Evolutionary conservation across 352 stramenopile genomes (phyloP).

Genomic region (Phytophthora sp.): DNA sequence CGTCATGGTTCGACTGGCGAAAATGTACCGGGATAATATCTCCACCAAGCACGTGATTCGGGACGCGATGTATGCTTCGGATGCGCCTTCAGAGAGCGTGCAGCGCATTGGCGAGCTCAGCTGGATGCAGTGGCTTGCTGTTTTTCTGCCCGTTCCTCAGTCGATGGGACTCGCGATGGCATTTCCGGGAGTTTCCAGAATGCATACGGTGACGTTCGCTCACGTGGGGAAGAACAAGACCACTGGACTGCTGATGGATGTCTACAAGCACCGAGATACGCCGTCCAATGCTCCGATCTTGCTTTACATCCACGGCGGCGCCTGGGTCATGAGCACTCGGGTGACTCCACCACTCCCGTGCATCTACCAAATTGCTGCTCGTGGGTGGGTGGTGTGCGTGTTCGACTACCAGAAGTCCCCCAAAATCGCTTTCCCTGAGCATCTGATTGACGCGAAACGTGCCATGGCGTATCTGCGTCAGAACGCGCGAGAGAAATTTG

Average conservation of each 20-base stretch:
- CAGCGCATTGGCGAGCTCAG: slow-evolving; percentile 53
- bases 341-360: slow-evolving; percentile 53
- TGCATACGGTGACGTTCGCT: slow-evolving; percentile 64
- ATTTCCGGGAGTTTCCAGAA: slow-evolving; percentile 58
- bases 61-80: slow-evolving; percentile 42
- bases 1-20: slow-evolving; percentile 50
- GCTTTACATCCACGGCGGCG: slow-evolving; percentile 83
- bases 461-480: slow-evolving; percentile 71
- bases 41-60: slow-evolving; percentile 50
- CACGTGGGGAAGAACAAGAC: slow-evolving; percentile 71
- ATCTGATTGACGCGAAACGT: slow-evolving; percentile 76
- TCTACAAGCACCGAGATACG: slow-evolving; percentile 66
- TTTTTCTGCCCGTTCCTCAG: slow-evolving; percentile 69
- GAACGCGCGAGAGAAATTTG: slow-evolving; percentile 48
- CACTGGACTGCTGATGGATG: slow-evolving; percentile 71
- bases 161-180: slow-evolving; percentile 51
- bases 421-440: slow-evolving; percentile 67
- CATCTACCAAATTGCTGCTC: slow-evolving; percentile 62
- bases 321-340: slow-evolving; percentile 70
- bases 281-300: slow-evolving; percentile 69
- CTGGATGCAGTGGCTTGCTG: slow-evolving; percentile 56
- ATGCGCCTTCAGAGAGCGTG: slow-evolving; percentile 39
- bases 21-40: slow-evolving; percentile 57
- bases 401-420: slow-evolving; percentile 82
- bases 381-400: slow-evolving; percentile 75